Percentiles rank a stretch among this genome's conserved stretches.
These are phyloP conservation scores for Pseudocercospora crystallina DNA, from an alignment of 2,329 filamentous ascomycete genomes.

Conservation along the genomic window DNA sequence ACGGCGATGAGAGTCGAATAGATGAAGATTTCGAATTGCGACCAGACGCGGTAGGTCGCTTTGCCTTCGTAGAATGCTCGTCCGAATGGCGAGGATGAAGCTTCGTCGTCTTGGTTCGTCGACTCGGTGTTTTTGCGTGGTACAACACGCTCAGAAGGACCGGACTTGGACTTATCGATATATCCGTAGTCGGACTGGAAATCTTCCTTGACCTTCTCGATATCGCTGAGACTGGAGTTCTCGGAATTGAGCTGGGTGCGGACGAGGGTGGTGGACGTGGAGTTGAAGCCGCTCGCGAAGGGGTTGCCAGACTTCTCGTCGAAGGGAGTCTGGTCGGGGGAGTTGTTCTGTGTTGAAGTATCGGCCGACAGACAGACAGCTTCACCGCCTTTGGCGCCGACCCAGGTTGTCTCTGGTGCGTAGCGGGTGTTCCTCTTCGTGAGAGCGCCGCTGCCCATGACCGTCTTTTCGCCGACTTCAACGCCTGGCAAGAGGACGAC, in stretches of 20 bases:
- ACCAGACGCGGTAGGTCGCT: slow-evolving; percentile 53
- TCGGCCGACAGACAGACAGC: slow-evolving; percentile 46
- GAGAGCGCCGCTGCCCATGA: slow-evolving; percentile 57
- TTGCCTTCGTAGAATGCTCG: slow-evolving; percentile 55
- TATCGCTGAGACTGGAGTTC: slow-evolving; percentile 20
- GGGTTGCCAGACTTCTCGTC: slow-evolving; percentile 14
- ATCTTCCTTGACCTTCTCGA: slow-evolving; percentile 10
- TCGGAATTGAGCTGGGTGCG: slow-evolving; percentile 21
- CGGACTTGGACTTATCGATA: slow-evolving; percentile 1
- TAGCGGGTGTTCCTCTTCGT: slow-evolving; percentile 50
- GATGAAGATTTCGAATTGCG: slow-evolving; percentile 49
- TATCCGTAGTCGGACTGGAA: slow-evolving; percentile 6
- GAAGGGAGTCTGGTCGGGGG: slow-evolving; percentile 6
- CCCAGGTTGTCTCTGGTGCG: slow-evolving; percentile 48
- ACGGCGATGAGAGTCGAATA: slow-evolving; percentile 52
- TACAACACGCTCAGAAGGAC: not conserved
- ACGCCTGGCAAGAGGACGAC: slow-evolving; percentile 55
- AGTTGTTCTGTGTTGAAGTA: not conserved
- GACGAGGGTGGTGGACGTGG: slow-evolving; percentile 30
- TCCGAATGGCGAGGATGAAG: slow-evolving; percentile 50
- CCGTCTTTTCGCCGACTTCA: slow-evolving; percentile 48
- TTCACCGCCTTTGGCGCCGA: slow-evolving; percentile 55
- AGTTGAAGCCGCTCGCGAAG: slow-evolving; percentile 24
- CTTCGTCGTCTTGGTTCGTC: slow-evolving; percentile 1
- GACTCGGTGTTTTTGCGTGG: slow-evolving; percentile 1